Conservation (phyloP, 345 rosid genomes). For the Pelargonium nanum region DNA sequence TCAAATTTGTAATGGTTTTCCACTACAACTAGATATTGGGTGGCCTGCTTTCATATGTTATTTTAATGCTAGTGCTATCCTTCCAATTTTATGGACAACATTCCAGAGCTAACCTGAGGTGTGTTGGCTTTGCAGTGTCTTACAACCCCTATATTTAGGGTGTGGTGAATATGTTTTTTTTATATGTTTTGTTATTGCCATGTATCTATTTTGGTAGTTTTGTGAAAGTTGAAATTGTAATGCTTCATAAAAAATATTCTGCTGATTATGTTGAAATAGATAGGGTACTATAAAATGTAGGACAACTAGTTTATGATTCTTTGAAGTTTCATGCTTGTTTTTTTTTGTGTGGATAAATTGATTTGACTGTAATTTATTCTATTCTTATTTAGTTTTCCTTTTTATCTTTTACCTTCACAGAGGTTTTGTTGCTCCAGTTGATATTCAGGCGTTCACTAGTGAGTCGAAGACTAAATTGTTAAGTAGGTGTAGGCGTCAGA, state of each 20-base stretch:
- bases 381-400: not conserved
- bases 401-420: conserved; percentile 30
- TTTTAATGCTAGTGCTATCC: not conserved
- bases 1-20: too few species aligned
- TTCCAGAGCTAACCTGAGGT: not conserved
- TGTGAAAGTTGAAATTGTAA: not conserved
- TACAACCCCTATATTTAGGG: not conserved
- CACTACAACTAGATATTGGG: not conserved
- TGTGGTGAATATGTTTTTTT: not conserved
- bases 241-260: too few species aligned
- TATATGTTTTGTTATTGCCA: not conserved
- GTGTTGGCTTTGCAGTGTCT: not conserved
- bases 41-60: not conserved
- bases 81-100: not conserved
- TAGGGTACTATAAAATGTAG: not conserved
- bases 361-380: not conserved
- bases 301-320: not conserved
- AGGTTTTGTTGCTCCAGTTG: conserved; percentile 71
- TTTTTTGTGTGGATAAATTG: not conserved
- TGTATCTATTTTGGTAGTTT: not conserved
- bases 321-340: not conserved
- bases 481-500: conserved; percentile 57
- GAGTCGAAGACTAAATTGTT: conserved; percentile 61
- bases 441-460: conserved; percentile 69
- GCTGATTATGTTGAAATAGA: not conserved